Evolutionary conservation across 495 filamentous ascomycete species (phyloP).

Genomic region (Parmelia sp.): DNA sequence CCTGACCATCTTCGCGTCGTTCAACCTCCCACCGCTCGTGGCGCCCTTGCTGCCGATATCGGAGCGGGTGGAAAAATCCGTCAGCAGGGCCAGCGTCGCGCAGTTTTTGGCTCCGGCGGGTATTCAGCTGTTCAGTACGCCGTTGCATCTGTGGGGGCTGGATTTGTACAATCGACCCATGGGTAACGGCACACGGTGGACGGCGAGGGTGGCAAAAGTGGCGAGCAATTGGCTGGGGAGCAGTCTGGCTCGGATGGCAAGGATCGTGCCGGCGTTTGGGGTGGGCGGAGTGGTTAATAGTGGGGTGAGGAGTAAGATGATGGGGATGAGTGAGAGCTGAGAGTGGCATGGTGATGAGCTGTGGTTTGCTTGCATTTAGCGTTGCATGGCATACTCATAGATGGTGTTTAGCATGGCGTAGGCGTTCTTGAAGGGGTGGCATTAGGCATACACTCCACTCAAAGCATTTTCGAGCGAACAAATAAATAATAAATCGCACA

Average conservation of each 20-base stretch:
- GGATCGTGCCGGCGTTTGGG: slow-evolving; percentile 92
- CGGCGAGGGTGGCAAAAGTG: slow-evolving; percentile 57
- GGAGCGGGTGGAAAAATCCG: slow-evolving; percentile 41
- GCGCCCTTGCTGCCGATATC: slow-evolving; percentile 49
- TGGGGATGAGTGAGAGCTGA: slow-evolving; percentile 44
- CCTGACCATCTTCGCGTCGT: slow-evolving; percentile 86
- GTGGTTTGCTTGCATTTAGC: slow-evolving; percentile 10
- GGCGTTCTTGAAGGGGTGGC: slow-evolving; percentile 6
- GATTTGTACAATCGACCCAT: slow-evolving; percentile 77
- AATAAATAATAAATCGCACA: neutral
- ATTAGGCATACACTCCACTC: neutral
- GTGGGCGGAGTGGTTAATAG: slow-evolving; percentile 86
- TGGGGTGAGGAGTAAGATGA: slow-evolving; percentile 56
- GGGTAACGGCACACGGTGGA: slow-evolving; percentile 41
- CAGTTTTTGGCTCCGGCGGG: slow-evolving; percentile 77
- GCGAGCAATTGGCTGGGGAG: slow-evolving; percentile 72
- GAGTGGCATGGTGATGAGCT: neutral
- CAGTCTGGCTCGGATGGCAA: slow-evolving; percentile 71
- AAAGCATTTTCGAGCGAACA: neutral
- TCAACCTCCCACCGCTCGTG: slow-evolving; percentile 79
- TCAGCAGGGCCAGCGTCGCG: slow-evolving; percentile 56
- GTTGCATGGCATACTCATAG: neutral
- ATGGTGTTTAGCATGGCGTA: neutral
- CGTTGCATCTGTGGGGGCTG: slow-evolving; percentile 80
- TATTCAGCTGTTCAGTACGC: slow-evolving; percentile 77